These are phyloP conservation scores for Psilocybe subaeruginosa DNA, from an alignment of 768 basidiomycete species.

Conservation along the genomic window DNA sequence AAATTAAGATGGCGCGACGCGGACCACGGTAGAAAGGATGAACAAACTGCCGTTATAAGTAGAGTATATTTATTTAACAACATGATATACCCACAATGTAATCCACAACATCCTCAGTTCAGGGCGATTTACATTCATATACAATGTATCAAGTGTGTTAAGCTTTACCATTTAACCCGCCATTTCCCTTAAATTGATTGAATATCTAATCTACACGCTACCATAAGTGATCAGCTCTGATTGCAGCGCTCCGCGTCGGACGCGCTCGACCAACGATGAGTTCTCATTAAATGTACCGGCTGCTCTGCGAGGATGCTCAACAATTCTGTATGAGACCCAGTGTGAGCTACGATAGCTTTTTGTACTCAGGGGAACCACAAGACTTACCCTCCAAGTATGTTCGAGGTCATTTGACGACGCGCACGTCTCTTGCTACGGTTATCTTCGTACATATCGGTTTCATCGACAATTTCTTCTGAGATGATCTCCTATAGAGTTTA, in stretches of 20 bases:
- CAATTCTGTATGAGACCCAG: slow-evolving; percentile 13
- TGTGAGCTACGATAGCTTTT: no score
- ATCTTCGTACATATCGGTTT: slow-evolving; percentile 89
- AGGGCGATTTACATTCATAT: no score
- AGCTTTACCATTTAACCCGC: no score
- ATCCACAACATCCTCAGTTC: no score
- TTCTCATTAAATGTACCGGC: not conserved
- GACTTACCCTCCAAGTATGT: slow-evolving; percentile 77
- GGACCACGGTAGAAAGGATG: no score
- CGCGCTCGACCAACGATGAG: not conserved
- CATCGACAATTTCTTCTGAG: slow-evolving; percentile 93
- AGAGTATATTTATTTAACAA: no score
- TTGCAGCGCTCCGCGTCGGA: not conserved
- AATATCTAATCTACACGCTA: not conserved
- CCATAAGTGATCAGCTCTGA: slow-evolving; percentile 15
- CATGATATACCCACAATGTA: no score
- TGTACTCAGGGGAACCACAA: not conserved
- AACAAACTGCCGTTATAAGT: no score
- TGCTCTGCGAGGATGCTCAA: slow-evolving; percentile 18
- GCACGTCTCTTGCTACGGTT: slow-evolving; percentile 81
- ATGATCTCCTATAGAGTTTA: slow-evolving; percentile 76
- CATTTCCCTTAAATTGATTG: no score
- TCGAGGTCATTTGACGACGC: slow-evolving; percentile 69
- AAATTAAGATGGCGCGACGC: no score
- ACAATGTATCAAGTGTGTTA: no score